Evolutionary conservation across 2,329 filamentous ascomycete species (phyloP).

Genomic region (Sporothrix brunneoviolacea): DNA sequence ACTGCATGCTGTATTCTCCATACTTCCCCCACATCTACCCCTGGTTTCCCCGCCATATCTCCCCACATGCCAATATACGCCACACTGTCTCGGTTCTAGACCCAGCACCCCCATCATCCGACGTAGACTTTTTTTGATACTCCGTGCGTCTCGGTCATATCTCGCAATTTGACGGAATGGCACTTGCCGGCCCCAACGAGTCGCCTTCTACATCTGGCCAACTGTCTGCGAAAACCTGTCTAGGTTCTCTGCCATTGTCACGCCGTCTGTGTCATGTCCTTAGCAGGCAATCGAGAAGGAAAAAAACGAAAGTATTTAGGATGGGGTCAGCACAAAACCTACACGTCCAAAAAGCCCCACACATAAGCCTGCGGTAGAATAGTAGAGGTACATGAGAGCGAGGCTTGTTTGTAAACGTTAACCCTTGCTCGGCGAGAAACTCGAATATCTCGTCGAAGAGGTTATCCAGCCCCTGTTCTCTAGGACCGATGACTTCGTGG

Average conservation of each 20-base stretch:
- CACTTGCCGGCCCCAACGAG: too few species aligned
- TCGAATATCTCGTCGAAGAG: not conserved
- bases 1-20: too few species aligned
- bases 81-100: too few species aligned
- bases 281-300: not conserved
- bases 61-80: too few species aligned
- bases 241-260: not conserved
- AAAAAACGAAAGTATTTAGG: too few species aligned
- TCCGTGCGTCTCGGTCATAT: too few species aligned
- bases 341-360: not conserved
- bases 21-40: too few species aligned
- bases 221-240: not conserved
- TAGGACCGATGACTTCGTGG: not conserved
- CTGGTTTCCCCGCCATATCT: too few species aligned
- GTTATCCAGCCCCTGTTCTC: not conserved
- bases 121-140: too few species aligned
- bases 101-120: too few species aligned
- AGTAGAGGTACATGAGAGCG: not conserved
- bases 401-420: not conserved
- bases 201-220: not conserved
- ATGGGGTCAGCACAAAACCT: not conserved
- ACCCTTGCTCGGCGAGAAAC: not conserved
- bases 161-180: too few species aligned
- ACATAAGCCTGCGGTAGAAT: not conserved
- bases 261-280: not conserved